Evolutionary conservation across 2,329 filamentous ascomycete species (phyloP), one percentile per base, ranked within the genome.

Genomic region (Orbilia blumenaviensis): DNA sequence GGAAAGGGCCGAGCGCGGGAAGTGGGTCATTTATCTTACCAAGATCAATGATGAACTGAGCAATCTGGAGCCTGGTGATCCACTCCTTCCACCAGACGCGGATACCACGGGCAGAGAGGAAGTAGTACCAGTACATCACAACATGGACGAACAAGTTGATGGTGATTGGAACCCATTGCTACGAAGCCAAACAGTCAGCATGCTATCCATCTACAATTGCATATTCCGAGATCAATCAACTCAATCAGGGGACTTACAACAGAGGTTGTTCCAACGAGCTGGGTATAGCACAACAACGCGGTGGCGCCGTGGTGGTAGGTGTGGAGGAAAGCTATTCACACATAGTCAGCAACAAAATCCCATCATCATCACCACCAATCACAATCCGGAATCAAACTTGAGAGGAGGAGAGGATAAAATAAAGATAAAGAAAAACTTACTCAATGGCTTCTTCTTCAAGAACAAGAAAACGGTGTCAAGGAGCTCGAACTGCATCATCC

Each of bases 51-150:
- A 98, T 88, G 86, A 98, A 98, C 84, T 98, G 94, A 81, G 92
- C 89, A 84, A 98, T 98, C 85, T 98, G 94, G 82, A 97, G 91
- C 82, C 94, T 92, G 81, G 94, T 98, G 83, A 98, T 96, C 91
- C 94, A 98, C 86, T 97, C 93, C 91, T 98, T 98, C 94, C 94
- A 98, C 94, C 94, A 97, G 85, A 97, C 95, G 82, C 90, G 91
- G 84, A 98, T 89, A 80, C 95, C 95, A 80, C 94, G 93, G 66
- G 94, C 94, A 82, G 92, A 94, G 88, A 98, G 94, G 90, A 98
- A 98, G 89, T 98, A 98, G 90, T 98, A 98, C 94, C 94, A 97
- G 90, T 98, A 98, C 94, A 98, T 98, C 83, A 97, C 92, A 73
- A 98, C 94, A 85, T 98, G 94, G 66, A 98, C 94, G 78, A 89